Percentiles rank a stretch among this genome's conserved stretches.
Conservation (phyloP, 495 filamentous ascomycete genomes). For the Pseudoneurospora amorphoporcata region DNA sequence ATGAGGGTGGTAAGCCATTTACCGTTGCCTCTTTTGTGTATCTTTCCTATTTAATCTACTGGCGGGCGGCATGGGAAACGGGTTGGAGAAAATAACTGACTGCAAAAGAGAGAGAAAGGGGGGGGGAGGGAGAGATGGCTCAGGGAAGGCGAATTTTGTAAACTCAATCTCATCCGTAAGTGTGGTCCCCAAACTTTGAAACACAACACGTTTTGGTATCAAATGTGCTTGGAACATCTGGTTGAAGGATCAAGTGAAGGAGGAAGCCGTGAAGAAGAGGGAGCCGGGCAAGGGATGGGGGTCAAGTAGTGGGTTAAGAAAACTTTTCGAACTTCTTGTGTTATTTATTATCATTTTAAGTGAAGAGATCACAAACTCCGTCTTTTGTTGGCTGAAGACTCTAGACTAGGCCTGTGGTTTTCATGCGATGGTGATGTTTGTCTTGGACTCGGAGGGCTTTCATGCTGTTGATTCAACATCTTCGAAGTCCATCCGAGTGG, state of each 20-base stretch:
- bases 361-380: neutral
- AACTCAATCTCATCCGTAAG: neutral
- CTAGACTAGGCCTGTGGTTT: neutral
- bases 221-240: neutral
- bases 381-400: neutral
- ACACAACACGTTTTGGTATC: neutral
- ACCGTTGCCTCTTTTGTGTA: neutral
- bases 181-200: neutral
- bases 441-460: neutral
- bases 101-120: neutral
- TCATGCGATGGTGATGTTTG: neutral
- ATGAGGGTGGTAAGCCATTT: neutral
- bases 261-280: neutral
- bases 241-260: neutral
- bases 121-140: too few relatives aligned
- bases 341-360: neutral
- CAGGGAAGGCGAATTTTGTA: neutral
- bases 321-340: neutral
- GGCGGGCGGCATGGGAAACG: neutral
- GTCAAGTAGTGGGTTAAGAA: neutral
- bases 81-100: neutral
- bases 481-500: neutral
- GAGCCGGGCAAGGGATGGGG: neutral
- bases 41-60: neutral
- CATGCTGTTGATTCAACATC: neutral